These are phyloP conservation scores for Fusarium hostae DNA, from an alignment of 2,329 filamentous ascomycete genomes.

Conservation along the genomic window DNA sequence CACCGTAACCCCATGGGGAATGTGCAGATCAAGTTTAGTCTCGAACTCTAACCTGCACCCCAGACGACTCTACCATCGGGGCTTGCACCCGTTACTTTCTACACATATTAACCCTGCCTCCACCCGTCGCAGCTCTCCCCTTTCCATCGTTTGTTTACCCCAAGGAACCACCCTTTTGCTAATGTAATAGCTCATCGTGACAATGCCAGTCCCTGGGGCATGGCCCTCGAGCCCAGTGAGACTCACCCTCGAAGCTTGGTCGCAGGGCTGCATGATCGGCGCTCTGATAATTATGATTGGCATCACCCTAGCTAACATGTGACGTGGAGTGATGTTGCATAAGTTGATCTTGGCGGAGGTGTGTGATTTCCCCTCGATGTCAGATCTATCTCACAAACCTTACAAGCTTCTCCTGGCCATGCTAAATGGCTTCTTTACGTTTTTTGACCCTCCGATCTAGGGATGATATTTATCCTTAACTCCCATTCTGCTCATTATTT, in stretches of 20 bases:
- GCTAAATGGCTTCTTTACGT: constrained; percentile 69
- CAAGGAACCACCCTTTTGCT: background rate
- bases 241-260: constrained; percentile 57
- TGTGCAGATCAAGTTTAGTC: background rate
- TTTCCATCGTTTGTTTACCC: background rate
- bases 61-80: background rate
- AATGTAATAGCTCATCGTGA: background rate
- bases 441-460: constrained; percentile 62
- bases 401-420: constrained; percentile 64
- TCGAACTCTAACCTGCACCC: background rate
- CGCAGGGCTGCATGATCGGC: constrained; percentile 60
- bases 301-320: constrained; percentile 62
- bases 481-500: constrained; percentile 70
- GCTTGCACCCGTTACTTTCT: background rate
- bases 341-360: constrained; percentile 62
- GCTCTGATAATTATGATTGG: constrained; percentile 60
- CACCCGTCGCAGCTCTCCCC: background rate
- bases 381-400: background rate
- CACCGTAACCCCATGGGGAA: background rate
- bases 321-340: constrained; percentile 57
- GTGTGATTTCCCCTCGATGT: too few relatives aligned
- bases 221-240: constrained; percentile 20
- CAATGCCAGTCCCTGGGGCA: background rate
- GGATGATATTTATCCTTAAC: constrained; percentile 73
- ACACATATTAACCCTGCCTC: background rate